phyloP scores from a whole-genome alignment of 306 rosid genomes.

The Casuarina glauca region DNA sequence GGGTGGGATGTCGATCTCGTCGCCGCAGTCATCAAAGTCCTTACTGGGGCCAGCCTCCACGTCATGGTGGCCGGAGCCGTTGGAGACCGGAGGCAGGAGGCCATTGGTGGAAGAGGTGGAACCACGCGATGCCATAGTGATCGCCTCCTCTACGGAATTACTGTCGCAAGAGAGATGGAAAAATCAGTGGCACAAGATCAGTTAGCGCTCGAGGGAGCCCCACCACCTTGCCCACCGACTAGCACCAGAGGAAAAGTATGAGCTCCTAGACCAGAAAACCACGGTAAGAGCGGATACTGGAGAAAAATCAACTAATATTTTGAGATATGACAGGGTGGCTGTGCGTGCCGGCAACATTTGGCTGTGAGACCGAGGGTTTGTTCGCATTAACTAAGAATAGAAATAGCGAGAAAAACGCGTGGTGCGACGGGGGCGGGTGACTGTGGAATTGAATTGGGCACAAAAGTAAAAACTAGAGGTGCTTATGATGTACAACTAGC shows the following conservation, averaged over 20 bases:
- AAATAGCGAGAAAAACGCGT: neutral
- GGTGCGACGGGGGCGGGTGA: neutral
- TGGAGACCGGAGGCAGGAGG: conserved; percentile 30
- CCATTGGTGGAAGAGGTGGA: conserved; percentile 58
- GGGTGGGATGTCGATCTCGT: conserved; percentile 20
- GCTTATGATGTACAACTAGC: too few species aligned
- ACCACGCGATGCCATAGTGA: conserved; percentile 52
- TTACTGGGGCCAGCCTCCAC: conserved; percentile 30
- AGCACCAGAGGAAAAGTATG: too few species aligned
- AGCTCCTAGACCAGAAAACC: neutral
- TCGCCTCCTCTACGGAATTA: neutral
- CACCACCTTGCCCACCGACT: too few species aligned
- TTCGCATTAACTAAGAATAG: too few species aligned
- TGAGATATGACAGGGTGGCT: neutral
- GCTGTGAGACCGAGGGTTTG: too few species aligned
- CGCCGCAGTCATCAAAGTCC: neutral
- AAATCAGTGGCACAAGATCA: conserved; percentile 8
- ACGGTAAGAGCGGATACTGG: neutral
- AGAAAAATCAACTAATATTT: neutral
- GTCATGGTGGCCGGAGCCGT: conserved; percentile 16
- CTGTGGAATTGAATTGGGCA: too few species aligned
- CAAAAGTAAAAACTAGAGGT: too few species aligned
- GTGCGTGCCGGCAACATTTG: neutral
- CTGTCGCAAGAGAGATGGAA: conserved; percentile 36
- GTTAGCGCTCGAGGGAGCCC: conserved; percentile 1